A percentile compares a stretch with the other conserved stretches of the same genome.
Conservation (phyloP, 768 basidiomycete genomes). For the Psilocybe cubensis region DNA sequence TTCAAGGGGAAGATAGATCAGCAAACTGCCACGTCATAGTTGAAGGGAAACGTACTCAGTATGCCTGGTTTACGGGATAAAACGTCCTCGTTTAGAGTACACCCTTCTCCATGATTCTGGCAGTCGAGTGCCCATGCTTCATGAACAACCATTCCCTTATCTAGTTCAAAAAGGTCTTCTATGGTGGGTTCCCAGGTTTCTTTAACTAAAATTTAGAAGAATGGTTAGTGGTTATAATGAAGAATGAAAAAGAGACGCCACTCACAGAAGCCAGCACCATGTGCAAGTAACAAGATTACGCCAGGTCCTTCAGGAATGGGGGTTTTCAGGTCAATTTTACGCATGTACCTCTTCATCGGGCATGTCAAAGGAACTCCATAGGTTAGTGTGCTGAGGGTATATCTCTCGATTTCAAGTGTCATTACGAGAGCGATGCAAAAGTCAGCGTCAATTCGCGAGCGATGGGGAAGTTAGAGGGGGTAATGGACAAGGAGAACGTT, state of each 20-base stretch:
- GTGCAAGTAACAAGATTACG: conserved; percentile 28
- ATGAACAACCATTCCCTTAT: conserved; percentile 26
- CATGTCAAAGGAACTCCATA: conserved; percentile 28
- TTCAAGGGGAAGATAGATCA: background rate
- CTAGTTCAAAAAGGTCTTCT: conserved; percentile 31
- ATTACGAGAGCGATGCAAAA: background rate
- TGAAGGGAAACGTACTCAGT: background rate
- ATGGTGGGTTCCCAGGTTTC: conserved; percentile 44
- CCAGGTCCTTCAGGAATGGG: conserved; percentile 15
- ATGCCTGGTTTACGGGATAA: conserved; percentile 16
- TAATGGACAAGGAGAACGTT: background rate
- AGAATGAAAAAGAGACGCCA: background rate
- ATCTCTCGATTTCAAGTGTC: conserved; percentile 20
- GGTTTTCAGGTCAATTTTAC: background rate
- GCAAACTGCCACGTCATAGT: too few relatives aligned
- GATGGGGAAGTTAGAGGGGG: background rate
- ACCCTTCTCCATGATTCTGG: conserved; percentile 42
- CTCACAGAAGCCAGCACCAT: conserved; percentile 35
- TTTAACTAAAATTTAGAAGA: conserved; percentile 29
- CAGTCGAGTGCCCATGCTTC: conserved; percentile 42
- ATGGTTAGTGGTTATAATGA: background rate
- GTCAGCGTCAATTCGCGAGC: too few relatives aligned
- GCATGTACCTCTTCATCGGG: conserved; percentile 33
- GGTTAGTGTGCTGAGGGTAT: conserved; percentile 27
- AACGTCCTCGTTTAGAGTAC: conserved; percentile 33